Conservation (phyloP, 768 basidiomycete species). For the Tulasnella calospora region DNA sequence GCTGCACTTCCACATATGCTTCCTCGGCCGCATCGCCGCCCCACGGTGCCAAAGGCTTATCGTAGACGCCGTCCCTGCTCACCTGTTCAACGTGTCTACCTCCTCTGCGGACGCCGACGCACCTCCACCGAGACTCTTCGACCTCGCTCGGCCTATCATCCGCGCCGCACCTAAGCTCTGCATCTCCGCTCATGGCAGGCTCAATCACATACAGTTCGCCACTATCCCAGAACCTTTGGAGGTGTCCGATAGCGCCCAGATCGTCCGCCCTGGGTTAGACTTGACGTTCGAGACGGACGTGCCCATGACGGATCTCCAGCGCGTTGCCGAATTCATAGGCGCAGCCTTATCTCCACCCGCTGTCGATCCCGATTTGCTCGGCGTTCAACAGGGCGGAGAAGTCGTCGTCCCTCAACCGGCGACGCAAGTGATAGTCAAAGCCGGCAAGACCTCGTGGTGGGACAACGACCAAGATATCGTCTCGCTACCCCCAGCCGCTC, state of each 20-base stretch:
- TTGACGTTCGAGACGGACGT: constrained; percentile 1
- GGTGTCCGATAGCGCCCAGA: neutral
- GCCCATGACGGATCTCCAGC: neutral
- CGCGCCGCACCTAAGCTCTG: neutral
- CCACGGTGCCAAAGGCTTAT: constrained; percentile 13
- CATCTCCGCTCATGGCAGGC: neutral
- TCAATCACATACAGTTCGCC: neutral
- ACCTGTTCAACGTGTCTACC: neutral
- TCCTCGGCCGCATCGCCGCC: neutral
- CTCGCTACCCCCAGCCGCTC: neutral
- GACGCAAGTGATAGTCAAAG: neutral
- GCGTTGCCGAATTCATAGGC: neutral
- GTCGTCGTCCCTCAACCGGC: neutral
- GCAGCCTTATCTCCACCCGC: neutral
- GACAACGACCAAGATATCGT: neutral
- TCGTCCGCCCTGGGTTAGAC: neutral
- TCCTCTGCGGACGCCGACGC: neutral
- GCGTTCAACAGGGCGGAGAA: neutral
- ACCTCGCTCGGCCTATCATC: neutral
- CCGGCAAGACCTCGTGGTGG: constrained; percentile 10
- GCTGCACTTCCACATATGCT: neutral
- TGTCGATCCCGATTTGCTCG: neutral
- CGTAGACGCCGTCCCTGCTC: neutral
- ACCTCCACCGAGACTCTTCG: neutral
- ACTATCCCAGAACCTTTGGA: neutral